phyloP scores from a whole-genome alignment of 2,329 filamentous ascomycete species.

The Pseudocercospora fijiensis region DNA sequence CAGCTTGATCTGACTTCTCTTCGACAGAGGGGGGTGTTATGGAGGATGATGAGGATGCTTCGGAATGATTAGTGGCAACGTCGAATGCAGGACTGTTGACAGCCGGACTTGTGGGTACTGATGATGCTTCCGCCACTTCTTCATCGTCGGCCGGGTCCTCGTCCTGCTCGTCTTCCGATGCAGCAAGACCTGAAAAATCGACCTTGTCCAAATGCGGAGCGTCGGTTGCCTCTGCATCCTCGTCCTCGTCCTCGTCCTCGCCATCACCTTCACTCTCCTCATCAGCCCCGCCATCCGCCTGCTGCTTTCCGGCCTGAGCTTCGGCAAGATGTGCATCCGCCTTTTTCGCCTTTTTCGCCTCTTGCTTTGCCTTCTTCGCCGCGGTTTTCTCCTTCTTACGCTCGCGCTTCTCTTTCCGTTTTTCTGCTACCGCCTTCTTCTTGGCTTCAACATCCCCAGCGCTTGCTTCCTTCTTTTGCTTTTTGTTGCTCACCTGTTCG shows the following conservation, averaged over 20 bases:
- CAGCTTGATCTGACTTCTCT: constrained; percentile 18
- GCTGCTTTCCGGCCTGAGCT: constrained; percentile 28
- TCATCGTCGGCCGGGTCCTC: constrained; percentile 31
- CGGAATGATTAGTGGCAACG: constrained; percentile 41
- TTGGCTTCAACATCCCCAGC: constrained; percentile 32
- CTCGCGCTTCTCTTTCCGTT: constrained; percentile 45
- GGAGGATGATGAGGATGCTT: constrained; percentile 50
- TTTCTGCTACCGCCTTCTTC: constrained; percentile 44
- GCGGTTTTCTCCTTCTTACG: constrained; percentile 48
- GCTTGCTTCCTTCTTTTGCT: constrained; percentile 43
- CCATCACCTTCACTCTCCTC: constrained; percentile 32
- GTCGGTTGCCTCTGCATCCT: constrained; percentile 27
- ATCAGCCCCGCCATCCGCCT: constrained; percentile 31
- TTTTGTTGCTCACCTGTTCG: constrained; percentile 45
- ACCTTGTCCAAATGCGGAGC: constrained; percentile 34
- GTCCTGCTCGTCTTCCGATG: constrained; percentile 22
- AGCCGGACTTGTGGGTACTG: constrained; percentile 39
- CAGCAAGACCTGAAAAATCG: constrained; percentile 36
- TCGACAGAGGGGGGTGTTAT: constrained; percentile 40
- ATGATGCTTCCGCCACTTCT: constrained; percentile 36
- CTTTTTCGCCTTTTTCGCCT: constrained; percentile 41
- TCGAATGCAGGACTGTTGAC: constrained; percentile 44
- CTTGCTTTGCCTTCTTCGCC: constrained; percentile 42
- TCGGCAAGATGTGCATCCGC: constrained; percentile 30
- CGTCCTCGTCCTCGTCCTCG: constrained; percentile 24